These are phyloP conservation scores for Coemansia sp. DNA, from an alignment of 192 early-diverging fungal species.

Conservation along the genomic window DNA sequence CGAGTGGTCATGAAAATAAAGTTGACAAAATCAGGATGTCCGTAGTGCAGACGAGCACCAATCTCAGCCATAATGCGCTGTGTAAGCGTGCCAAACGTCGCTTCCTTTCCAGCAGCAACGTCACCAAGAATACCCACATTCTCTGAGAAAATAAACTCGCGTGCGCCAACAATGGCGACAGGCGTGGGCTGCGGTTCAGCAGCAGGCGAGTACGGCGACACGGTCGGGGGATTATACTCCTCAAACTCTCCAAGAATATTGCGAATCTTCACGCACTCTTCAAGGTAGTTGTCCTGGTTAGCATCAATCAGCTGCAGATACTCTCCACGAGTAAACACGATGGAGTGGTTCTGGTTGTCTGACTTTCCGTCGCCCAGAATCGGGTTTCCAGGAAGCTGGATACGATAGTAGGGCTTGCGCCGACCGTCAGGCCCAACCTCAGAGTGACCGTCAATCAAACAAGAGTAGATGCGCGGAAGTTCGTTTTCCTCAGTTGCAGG, in stretches of 20 bases:
- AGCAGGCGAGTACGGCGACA: constrained; percentile 70
- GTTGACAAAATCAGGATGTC: constrained; percentile 89
- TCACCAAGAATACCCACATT: constrained; percentile 82
- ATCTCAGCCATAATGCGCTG: constrained; percentile 85
- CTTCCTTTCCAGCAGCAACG: constrained; percentile 87
- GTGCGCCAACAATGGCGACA: constrained; percentile 82
- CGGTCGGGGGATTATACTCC: constrained; percentile 61
- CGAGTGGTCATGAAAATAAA: constrained; percentile 84
- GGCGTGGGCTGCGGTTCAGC: constrained; percentile 62
- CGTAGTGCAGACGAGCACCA: constrained; percentile 81
- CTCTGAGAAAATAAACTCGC: constrained; percentile 85
- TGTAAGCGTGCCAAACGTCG: constrained; percentile 80
- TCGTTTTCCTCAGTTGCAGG: constrained; percentile 63
- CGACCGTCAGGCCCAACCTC: constrained; percentile 66
- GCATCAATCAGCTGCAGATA: constrained; percentile 85
- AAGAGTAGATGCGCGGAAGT: constrained; percentile 57
- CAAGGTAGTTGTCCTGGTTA: constrained; percentile 92
- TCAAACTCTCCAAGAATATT: constrained; percentile 87
- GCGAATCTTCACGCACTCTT: constrained; percentile 84
- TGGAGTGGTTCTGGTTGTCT: constrained; percentile 85
- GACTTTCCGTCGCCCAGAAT: constrained; percentile 92
- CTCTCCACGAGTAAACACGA: constrained; percentile 84
- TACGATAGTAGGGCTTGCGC: constrained; percentile 72
- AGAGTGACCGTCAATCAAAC: constrained; percentile 78
- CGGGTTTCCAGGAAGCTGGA: constrained; percentile 78